Evolutionary conservation across 1,139 yeast species (phyloP).

Genomic region (Candida freyschussii): DNA sequence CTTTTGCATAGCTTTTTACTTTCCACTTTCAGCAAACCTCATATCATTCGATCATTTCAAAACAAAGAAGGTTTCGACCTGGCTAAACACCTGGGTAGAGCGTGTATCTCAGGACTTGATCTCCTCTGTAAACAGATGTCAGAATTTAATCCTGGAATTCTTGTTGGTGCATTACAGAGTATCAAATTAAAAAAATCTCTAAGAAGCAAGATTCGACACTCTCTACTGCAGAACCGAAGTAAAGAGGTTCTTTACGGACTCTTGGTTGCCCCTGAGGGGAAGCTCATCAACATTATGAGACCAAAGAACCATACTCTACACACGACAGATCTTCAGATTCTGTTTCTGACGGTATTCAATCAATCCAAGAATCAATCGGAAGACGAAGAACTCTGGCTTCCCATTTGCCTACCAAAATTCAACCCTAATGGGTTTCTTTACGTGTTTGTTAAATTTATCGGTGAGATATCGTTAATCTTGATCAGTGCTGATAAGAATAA

Average conservation of each 20-base stretch:
- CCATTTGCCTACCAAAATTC: constrained; percentile 87
- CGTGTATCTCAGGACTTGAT: constrained; percentile 62
- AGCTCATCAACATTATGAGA: constrained; percentile 54
- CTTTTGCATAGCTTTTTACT: constrained; percentile 75
- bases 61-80: constrained; percentile 79
- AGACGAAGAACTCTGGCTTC: constrained; percentile 84
- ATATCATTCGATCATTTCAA: constrained; percentile 61
- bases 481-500: constrained; percentile 81
- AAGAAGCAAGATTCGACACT: constrained; percentile 41
- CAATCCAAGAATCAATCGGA: constrained; percentile 29
- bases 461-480: constrained; percentile 53
- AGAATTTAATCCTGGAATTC: constrained; percentile 48
- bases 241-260: constrained; percentile 58
- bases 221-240: constrained; percentile 38
- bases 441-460: constrained; percentile 63
- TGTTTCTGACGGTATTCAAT: constrained; percentile 58
- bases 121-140: constrained; percentile 51
- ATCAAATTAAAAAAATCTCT: constrained; percentile 42
- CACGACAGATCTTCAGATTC: constrained; percentile 61
- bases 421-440: constrained; percentile 84
- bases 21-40: constrained; percentile 73
- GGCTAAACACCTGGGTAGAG: constrained; percentile 66
- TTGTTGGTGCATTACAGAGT: constrained; percentile 60
- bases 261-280: constrained; percentile 50
- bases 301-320: constrained; percentile 64